A percentile compares a stretch with the other conserved stretches of the same genome.
These are phyloP conservation scores for Ogataea chonburiensis DNA, from an alignment of 805 yeast species.

Conservation along the genomic window DNA sequence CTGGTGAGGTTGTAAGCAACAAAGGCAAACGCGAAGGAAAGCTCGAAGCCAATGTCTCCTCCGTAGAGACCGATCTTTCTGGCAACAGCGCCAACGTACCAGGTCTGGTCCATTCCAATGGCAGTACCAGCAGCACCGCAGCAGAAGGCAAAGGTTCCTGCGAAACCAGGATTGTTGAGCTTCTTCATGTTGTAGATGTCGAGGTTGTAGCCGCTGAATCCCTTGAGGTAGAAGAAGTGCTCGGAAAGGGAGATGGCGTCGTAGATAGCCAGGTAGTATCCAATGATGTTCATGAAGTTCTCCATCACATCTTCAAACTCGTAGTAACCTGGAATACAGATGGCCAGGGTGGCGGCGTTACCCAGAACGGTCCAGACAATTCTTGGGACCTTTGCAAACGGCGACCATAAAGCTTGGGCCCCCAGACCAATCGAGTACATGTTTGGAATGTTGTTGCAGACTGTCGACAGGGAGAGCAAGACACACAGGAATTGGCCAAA, in stretches of 20 bases:
- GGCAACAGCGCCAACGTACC: slow-evolving; percentile 77
- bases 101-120: slow-evolving; percentile 82
- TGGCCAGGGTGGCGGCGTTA: slow-evolving; percentile 74
- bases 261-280: slow-evolving; percentile 87
- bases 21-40: slow-evolving; percentile 66
- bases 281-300: slow-evolving; percentile 88
- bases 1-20: slow-evolving; percentile 57
- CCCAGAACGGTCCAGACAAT: slow-evolving; percentile 77
- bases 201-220: slow-evolving; percentile 60
- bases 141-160: slow-evolving; percentile 76
- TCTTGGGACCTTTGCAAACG: slow-evolving; percentile 75
- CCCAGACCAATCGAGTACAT: slow-evolving; percentile 88
- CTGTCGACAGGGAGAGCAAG: slow-evolving; percentile 77
- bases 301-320: slow-evolving; percentile 69
- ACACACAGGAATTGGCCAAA: slow-evolving; percentile 92
- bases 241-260: slow-evolving; percentile 73
- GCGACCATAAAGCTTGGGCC: slow-evolving; percentile 82
- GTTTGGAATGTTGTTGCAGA: slow-evolving; percentile 90
- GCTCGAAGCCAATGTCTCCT: slow-evolving; percentile 86
- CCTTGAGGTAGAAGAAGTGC: slow-evolving; percentile 75
- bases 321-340: slow-evolving; percentile 87
- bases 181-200: slow-evolving; percentile 57
- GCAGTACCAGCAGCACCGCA: slow-evolving; percentile 86
- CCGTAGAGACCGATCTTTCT: slow-evolving; percentile 60
- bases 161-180: slow-evolving; percentile 69